A percentile compares a stretch with the other conserved stretches of the same genome.
Evolutionary conservation across 306 rosid genomes (phyloP).

Genomic region (Citrullus colocynthis): DNA sequence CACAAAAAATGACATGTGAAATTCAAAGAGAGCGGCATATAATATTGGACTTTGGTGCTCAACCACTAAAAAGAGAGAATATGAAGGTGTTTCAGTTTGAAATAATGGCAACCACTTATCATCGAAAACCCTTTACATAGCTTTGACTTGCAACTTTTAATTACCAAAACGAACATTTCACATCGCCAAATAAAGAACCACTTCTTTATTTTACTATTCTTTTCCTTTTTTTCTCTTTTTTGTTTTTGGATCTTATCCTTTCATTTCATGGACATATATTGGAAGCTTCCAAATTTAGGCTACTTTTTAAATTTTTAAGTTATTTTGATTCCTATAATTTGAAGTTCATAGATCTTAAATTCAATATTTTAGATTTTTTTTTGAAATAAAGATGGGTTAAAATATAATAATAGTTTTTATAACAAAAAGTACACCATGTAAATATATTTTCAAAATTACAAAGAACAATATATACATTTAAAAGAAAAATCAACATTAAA

Average conservation of each 20-base stretch:
- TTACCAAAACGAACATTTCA: not conserved
- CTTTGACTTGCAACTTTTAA: not conserved
- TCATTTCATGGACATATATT: not conserved
- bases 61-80: not conserved
- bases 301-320: not conserved
- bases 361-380: too few species aligned
- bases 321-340: too few species aligned
- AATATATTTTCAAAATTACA: too few species aligned
- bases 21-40: not conserved
- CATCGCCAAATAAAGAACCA: not conserved
- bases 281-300: not conserved
- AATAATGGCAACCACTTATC: slow-evolving; percentile 2
- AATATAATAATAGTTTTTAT: too few species aligned
- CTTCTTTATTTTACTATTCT: not conserved
- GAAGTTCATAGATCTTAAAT: too few species aligned
- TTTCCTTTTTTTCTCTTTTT: not conserved
- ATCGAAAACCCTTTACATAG: not conserved
- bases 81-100: not conserved
- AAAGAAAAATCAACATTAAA: too few species aligned
- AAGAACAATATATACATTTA: too few species aligned
- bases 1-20: not conserved
- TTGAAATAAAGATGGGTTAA: too few species aligned
- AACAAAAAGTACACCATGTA: too few species aligned
- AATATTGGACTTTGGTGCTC: slow-evolving; percentile 5
- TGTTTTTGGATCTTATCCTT: too few species aligned